Evolutionary conservation across 371 early-diverging fungal species (phyloP), one percentile per base, ranked within the genome.

Genomic region (Nematocida sp.): DNA sequence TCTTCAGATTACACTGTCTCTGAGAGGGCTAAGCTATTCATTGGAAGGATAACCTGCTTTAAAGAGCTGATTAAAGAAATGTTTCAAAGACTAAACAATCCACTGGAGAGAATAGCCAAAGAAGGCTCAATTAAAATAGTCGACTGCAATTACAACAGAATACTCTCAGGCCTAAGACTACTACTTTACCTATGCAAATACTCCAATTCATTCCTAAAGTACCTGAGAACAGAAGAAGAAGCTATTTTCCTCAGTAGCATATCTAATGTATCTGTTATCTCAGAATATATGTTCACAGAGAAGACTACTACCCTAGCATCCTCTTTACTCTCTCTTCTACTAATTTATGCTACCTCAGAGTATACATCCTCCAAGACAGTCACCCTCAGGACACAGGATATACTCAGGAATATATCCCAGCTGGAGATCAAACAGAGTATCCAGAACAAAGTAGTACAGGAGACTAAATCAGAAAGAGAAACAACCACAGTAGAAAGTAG

Each of bases 121-220:
- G 57, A 35, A 25, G 49, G 49, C 7, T 5, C 21, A 11, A 47
- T 67, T 3, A 21, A 34, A 46, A 5, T 60, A 15, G 63, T 60
- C 15, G 53, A 62, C 19, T 45, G 43, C 32, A 65, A 78, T 55
- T 45, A 61, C 23, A 63, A 63, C 45, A 55, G 62, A 53, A 49
- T 78, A n/a, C 31, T 63, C 23, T 57, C 45, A 1, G 63, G 63
- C 2, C 40, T 78, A 27, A 52, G 51, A 29, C 27, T 48, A 7
- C 46, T 75, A 13, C 35, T 48, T 31, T 53, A 55, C 55, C 29
- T 75, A 15, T 27, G 61, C 35, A n/a, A 32, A 15, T 23, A 61
- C n/a, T 75, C 75, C 31, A 21, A 23, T 25, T 40, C 53, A 45
- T 78, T 78, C 41, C 27, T n/a, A n/a, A 9, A 11, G 0, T 47